Evolutionary conservation across 2,329 filamentous ascomycete species (phyloP).

Genomic region (Aureobasidium sp.): DNA sequence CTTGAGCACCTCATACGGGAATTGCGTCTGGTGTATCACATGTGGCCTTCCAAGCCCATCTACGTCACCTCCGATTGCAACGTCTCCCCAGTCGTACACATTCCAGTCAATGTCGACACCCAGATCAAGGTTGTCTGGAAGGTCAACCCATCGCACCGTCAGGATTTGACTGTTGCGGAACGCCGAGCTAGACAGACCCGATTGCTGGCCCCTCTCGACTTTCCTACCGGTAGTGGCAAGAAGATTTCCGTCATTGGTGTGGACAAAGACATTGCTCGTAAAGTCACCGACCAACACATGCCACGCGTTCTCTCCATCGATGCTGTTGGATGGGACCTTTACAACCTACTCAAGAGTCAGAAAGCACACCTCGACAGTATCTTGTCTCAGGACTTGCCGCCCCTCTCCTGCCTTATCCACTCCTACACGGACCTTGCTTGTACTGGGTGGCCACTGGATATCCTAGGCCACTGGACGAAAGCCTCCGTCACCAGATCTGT

Average conservation of each 20-base stretch:
- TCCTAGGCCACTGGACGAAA: neutral
- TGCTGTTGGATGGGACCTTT: neutral
- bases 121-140: constrained; percentile 2
- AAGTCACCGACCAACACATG: neutral
- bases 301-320: neutral
- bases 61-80: neutral
- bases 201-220: neutral
- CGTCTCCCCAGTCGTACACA: neutral
- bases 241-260: neutral
- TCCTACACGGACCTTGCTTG: neutral
- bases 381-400: neutral
- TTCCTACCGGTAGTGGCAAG: neutral
- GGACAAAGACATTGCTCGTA: neutral
- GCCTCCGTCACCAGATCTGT: neutral
- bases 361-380: neutral
- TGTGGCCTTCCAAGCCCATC: neutral
- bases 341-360: neutral
- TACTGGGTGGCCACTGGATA: neutral
- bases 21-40: neutral
- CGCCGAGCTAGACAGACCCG: neutral
- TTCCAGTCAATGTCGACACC: neutral
- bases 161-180: neutral
- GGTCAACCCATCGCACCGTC: neutral
- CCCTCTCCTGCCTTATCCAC: neutral
- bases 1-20: neutral